These are phyloP conservation scores for Typha latifolia DNA, from an alignment of 176 grass and related monocot genomes.

Conservation along the genomic window DNA sequence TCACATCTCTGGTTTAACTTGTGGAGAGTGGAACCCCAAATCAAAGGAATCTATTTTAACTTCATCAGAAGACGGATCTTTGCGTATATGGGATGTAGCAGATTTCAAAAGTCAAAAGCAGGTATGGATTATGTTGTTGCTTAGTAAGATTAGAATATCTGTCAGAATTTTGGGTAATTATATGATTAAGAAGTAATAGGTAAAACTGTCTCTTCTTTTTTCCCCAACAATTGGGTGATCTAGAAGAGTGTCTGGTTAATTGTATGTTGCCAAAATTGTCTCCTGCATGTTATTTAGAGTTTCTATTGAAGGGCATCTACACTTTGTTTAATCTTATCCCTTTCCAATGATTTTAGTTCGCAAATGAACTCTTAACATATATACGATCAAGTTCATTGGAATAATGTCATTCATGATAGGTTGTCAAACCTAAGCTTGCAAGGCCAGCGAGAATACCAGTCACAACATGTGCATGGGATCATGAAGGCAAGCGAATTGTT, in stretches of 20 bases:
- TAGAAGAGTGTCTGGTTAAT: no score
- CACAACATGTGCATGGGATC: constrained; percentile 91
- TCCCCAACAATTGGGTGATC: no score
- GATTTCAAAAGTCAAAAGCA: constrained; percentile 95
- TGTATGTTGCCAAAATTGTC: no score
- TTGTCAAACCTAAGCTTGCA: constrained; percentile 89
- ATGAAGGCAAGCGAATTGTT: constrained; percentile 83
- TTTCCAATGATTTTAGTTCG: no score
- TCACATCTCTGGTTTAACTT: constrained; percentile 85
- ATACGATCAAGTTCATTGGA: not conserved
- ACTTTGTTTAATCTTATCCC: not conserved
- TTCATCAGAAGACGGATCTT: constrained; percentile 96
- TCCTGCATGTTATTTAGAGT: not conserved
- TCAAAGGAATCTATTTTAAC: constrained; percentile 92
- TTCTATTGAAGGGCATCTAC: not conserved
- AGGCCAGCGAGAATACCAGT: constrained; percentile 74
- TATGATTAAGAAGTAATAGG: no score
- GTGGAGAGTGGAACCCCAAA: constrained; percentile 98
- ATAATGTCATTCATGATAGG: constrained; percentile 31
- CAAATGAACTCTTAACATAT: no score
- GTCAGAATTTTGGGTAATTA: no score
- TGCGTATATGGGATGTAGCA: constrained; percentile 88
- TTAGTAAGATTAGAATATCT: not conserved
- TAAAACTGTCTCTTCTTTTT: no score
- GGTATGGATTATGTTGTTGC: constrained; percentile 22